Base-by-base conservation (phyloP, 495 filamentous ascomycete genomes). In the Peziza echinospora region DNA sequence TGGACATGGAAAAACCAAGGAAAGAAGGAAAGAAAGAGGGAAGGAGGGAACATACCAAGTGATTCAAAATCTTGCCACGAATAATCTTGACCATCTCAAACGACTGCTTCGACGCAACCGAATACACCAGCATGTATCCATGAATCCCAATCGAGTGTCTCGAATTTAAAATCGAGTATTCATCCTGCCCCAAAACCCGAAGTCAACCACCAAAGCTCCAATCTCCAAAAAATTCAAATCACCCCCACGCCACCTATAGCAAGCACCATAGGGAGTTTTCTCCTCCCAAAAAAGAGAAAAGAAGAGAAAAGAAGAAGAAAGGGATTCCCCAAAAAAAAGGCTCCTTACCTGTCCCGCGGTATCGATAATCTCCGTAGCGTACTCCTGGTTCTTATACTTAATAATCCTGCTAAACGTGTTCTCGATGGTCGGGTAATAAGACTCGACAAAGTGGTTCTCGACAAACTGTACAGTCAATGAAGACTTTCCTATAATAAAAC, bases 61-160 rank as follows among this genome's bases (percentile, higher is more conserved):
- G 91, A 59, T 92, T 93, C 46, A 97, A 66, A 48, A 97, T 94
- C 72, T 96, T 97, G 58, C 96, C 89, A 26, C 87, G 68, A 43
- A 97, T 93, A 40, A 92, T 80, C 49, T 79, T 75, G 43, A 93
- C 78, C 84, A 94, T 96, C 60, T 96, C 89, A 59, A 94, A 96
- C 22, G 84, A 92, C 52, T 89, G 82, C 50, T 80, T 81, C 28
- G 82, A 92, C 24, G 82, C 79, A 42, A 97, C 82, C 16, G 84
- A 93, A 64, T 97, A 97, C 34, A 93, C 89, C 44, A 97, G 78
- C 74, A 97, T 86, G 66, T 97, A 97, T 30, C 89, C 89, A 71
- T 97, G 89, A 53, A 96, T 94, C 50, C 89, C 89, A 65, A 97
- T 97, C 61, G 96, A 96, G 64, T 97, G 91, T 63, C 94, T 93